Percentiles rank a stretch among this genome's conserved stretches.
Conservation (phyloP, 768 basidiomycete species). For the Pleurotus citrinopileatus region DNA sequence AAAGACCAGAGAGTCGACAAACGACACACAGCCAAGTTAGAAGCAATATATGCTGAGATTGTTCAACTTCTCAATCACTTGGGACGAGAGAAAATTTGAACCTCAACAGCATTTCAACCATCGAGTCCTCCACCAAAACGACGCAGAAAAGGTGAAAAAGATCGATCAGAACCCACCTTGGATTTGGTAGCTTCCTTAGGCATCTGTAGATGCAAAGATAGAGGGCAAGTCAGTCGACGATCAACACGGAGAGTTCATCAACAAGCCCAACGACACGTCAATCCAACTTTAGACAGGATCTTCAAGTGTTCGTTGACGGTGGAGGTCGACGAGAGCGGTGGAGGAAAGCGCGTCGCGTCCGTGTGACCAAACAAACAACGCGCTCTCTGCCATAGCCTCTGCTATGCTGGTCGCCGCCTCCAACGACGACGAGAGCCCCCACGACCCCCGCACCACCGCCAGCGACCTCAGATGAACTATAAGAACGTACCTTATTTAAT, state of each 20-base stretch:
- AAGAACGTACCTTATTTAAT: constrained; percentile 9
- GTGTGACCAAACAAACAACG: constrained; percentile 21
- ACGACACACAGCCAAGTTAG: no score
- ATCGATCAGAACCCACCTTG: constrained; percentile 45
- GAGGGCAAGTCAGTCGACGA: constrained; percentile 9
- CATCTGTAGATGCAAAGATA: constrained; percentile 46
- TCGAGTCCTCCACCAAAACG: not conserved
- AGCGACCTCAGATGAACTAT: constrained; percentile 3
- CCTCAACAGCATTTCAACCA: not conserved
- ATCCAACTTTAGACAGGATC: not conserved
- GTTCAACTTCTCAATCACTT: no score
- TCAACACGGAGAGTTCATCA: not conserved
- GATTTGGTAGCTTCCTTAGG: constrained; percentile 74
- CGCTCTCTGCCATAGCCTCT: constrained; percentile 9
- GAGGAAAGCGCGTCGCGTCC: constrained; percentile 13
- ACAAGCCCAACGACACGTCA: constrained; percentile 7
- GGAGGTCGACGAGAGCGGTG: constrained; percentile 1
- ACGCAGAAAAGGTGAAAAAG: constrained; percentile 13
- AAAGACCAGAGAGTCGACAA: no score
- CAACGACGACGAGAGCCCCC: constrained; percentile 14
- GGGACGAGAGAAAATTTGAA: not conserved
- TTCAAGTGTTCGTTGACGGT: not conserved
- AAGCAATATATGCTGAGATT: no score
- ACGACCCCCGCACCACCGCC: constrained; percentile 1
- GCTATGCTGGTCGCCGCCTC: constrained; percentile 7